Conservation (phyloP, 73 alveolate genomes). For the Urostyla sp. region DNA sequence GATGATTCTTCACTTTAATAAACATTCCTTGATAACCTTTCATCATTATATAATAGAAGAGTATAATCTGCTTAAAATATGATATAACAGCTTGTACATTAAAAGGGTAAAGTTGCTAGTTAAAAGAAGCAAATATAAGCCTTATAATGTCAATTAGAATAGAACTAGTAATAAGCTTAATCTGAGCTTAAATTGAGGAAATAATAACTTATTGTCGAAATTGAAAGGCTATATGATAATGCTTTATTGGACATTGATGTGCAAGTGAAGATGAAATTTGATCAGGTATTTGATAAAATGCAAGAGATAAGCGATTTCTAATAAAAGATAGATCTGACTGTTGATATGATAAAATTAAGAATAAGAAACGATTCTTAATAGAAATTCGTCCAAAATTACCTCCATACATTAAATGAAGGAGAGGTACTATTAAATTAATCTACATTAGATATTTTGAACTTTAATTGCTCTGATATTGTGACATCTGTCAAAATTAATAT, state of each 20-base stretch:
- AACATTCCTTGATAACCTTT: slow-evolving; percentile 23
- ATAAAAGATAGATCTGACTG: slow-evolving; percentile 13
- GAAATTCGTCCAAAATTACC: slow-evolving; percentile 38
- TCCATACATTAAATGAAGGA: slow-evolving; percentile 36
- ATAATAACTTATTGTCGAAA: slow-evolving; percentile 18
- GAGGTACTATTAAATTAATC: slow-evolving; percentile 7
- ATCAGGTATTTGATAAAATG: slow-evolving; percentile 27
- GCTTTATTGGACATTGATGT: slow-evolving; percentile 41
- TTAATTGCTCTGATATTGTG: too few species aligned
- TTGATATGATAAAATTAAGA: slow-evolving; percentile 39
- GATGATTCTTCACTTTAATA: background rate
- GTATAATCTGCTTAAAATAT: slow-evolving; percentile 4
- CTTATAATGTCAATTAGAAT: slow-evolving; percentile 12
- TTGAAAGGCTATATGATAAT: slow-evolving; percentile 38
- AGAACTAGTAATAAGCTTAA: slow-evolving; percentile 32
- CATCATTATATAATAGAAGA: slow-evolving; percentile 4
- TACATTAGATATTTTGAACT: background rate
- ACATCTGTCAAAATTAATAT: slow-evolving; percentile 27
- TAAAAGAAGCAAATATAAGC: slow-evolving; percentile 1
- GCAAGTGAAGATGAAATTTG: slow-evolving; percentile 12
- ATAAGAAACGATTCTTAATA: slow-evolving; percentile 3
- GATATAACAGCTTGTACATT: slow-evolving; percentile 8
- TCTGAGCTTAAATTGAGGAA: slow-evolving; percentile 29
- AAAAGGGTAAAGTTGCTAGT: background rate
- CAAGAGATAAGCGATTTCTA: slow-evolving; percentile 9